Evolutionary conservation across 768 basidiomycete species (phyloP).

Genomic region (Lentinula raphanica): DNA sequence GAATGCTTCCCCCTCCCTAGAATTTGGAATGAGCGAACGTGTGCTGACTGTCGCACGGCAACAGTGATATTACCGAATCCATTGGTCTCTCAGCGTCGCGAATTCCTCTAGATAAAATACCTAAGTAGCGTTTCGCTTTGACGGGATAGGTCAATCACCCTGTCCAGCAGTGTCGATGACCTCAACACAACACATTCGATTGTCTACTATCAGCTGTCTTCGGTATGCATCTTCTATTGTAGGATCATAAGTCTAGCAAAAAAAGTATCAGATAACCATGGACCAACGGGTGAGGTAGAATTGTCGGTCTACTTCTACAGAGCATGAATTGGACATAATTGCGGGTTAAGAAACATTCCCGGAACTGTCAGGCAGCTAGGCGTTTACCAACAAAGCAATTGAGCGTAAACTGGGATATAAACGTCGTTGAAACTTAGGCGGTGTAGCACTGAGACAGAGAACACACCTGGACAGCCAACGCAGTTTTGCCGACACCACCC

Average conservation of each 20-base stretch:
- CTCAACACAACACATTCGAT: slow-evolving; percentile 92
- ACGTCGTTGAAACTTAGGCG: background rate
- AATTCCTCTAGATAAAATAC: slow-evolving; percentile 73
- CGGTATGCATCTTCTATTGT: slow-evolving; percentile 98
- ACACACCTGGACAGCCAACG: slow-evolving; percentile 88
- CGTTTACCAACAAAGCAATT: slow-evolving; percentile 91
- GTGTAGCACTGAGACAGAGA: background rate
- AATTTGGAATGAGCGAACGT: background rate
- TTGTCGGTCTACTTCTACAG: slow-evolving; percentile 47
- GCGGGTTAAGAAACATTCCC: slow-evolving; percentile 6
- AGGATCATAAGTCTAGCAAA: slow-evolving; percentile 83
- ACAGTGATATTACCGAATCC: slow-evolving; percentile 75
- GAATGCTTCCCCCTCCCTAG: slow-evolving; percentile 97
- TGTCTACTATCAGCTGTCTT: slow-evolving; percentile 91
- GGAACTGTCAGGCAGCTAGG: slow-evolving; percentile 8
- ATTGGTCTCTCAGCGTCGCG: slow-evolving; percentile 92
- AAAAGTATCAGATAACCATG: slow-evolving; percentile 8
- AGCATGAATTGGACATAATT: slow-evolving; percentile 10
- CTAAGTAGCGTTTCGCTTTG: slow-evolving; percentile 5
- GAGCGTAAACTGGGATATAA: slow-evolving; percentile 70
- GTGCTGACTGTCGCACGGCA: background rate
- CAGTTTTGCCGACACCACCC: slow-evolving; percentile 97
- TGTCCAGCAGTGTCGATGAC: slow-evolving; percentile 97
- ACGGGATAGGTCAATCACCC: slow-evolving; percentile 48
- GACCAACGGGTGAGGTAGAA: slow-evolving; percentile 12